Evolutionary conservation across 2,329 filamentous ascomycete genomes (phyloP).

Genomic region (Fusarium ambrosium): DNA sequence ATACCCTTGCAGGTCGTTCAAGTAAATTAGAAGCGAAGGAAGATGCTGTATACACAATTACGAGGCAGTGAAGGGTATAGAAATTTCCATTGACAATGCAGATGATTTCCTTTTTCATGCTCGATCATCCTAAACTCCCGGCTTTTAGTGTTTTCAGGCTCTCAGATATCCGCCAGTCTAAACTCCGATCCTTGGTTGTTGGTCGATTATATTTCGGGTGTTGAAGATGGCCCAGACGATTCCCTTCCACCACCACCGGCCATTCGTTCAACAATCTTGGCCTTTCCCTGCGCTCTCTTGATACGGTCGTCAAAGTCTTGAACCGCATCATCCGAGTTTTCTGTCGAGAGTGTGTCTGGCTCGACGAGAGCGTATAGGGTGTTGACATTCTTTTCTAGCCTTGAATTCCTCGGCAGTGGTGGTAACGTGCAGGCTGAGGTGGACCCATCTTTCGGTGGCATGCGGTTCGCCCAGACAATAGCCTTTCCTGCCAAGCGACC

Average conservation of each 20-base stretch:
- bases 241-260: slow-evolving; percentile 47
- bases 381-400: slow-evolving; percentile 82
- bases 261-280: slow-evolving; percentile 85
- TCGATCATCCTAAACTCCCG: neutral
- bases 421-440: slow-evolving; percentile 49
- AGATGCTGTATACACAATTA: slow-evolving; percentile 49
- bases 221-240: slow-evolving; percentile 20
- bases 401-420: slow-evolving; percentile 67
- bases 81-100: slow-evolving; percentile 49
- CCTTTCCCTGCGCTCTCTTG: slow-evolving; percentile 85
- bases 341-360: slow-evolving; percentile 79
- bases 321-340: slow-evolving; percentile 90
- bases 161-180: neutral
- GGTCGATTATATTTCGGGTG: neutral
- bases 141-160: neutral
- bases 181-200: slow-evolving; percentile 12
- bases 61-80: slow-evolving; percentile 47
- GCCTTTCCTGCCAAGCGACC: slow-evolving; percentile 84
- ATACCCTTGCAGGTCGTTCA: slow-evolving; percentile 75
- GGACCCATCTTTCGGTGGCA: slow-evolving; percentile 52
- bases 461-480: slow-evolving; percentile 84
- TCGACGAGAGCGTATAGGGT: slow-evolving; percentile 84
- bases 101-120: slow-evolving; percentile 41
- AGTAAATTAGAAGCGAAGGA: slow-evolving; percentile 54
- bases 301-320: slow-evolving; percentile 91